Base-by-base conservation (phyloP, 2,329 filamentous ascomycete genomes). In the Rutstroemia sp. region DNA sequence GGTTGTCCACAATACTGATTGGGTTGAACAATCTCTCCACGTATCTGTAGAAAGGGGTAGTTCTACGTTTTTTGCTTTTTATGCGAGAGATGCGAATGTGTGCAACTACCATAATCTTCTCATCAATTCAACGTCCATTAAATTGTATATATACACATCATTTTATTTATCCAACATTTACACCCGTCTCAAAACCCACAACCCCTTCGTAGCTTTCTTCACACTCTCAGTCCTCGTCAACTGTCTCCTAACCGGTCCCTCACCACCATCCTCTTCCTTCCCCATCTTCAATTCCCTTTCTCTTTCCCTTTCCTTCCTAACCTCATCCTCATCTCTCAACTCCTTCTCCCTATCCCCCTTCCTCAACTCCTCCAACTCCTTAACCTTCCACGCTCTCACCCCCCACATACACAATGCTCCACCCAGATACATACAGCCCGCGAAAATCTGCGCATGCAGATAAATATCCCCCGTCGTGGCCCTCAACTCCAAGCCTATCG, bases 301-400 rank as follows among this genome's bases (percentile, higher is more conserved):
- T 25, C 49, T 53, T 17, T 47, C 49, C 7, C 40, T 54, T 23
- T 54, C 50, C 36, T 19, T 47, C 23, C 36, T 48, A 21, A 58
- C 57, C 3, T 51, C 55, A 56, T 63, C 63, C 39, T 63, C 57
- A 46, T 65, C 50, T 16, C 57, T 56, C 10, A 61, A 44, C 21
- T 63, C 60, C 27, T 51, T 40, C 46, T 63, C 63, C 42, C 58
- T 57, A 40, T 59, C 36, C 27, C 54, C 39, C 10, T 27, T 52
- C n/a, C 30, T 48, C 51, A 55, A 50, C 54, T 70, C 68, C 56
- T 81, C 75, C 39, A 79, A 58, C 58, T 81, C 76, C 1, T 73
- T 75, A 63, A 85, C 77, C 70, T 84, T 84, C 82, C 82, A 85
- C 0, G 76, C 76, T 56, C 81, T 69, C 49, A 84, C 67, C n/a